A percentile compares a stretch with the other conserved stretches of the same genome.
These are phyloP conservation scores for Cinnamomum micranthum DNA, from an alignment of 164 flowering plant genomes.

Conservation along the genomic window DNA sequence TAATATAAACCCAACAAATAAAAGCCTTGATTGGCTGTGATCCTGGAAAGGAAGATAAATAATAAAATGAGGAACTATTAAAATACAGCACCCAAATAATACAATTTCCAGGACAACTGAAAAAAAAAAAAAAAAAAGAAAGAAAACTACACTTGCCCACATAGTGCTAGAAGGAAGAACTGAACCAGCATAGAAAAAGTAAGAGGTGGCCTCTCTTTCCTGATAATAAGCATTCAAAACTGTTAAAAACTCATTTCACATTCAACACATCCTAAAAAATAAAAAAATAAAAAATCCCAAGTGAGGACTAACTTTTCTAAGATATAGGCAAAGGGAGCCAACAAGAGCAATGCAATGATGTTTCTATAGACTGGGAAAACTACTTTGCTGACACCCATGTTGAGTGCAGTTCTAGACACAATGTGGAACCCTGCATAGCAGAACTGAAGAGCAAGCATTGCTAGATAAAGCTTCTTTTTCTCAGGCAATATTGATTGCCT, in stretches of 20 bases:
- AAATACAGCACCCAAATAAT: background rate
- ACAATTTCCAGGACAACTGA: background rate
- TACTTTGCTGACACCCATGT: conserved; percentile 76
- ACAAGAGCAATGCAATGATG: conserved; percentile 53
- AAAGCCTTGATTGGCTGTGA: conserved; percentile 82
- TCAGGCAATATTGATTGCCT: conserved; percentile 29
- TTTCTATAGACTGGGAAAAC: conserved; percentile 76
- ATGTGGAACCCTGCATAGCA: conserved; percentile 77
- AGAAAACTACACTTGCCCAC: conserved; percentile 47
- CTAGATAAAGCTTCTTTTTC: conserved; percentile 51
- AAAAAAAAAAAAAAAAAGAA: no score
- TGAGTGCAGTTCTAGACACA: conserved; percentile 76
- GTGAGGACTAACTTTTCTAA: conserved; percentile 54
- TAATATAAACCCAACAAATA: conserved; percentile 69
- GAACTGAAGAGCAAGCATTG: conserved; percentile 54
- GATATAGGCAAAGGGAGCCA: conserved; percentile 67
- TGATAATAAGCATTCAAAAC: conserved; percentile 20
- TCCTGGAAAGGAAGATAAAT: conserved; percentile 29
- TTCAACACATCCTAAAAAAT: background rate
- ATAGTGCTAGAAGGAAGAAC: conserved; percentile 64
- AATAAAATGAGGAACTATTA: background rate
- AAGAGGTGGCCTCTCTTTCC: conserved; percentile 74
- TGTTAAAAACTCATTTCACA: no score
- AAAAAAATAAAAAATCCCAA: background rate
- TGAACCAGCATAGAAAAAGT: conserved; percentile 59